A percentile compares a stretch with the other conserved stretches of the same genome.
Conservation (phyloP, 2,329 filamentous ascomycete species). For the Ophiostoma sp. region DNA sequence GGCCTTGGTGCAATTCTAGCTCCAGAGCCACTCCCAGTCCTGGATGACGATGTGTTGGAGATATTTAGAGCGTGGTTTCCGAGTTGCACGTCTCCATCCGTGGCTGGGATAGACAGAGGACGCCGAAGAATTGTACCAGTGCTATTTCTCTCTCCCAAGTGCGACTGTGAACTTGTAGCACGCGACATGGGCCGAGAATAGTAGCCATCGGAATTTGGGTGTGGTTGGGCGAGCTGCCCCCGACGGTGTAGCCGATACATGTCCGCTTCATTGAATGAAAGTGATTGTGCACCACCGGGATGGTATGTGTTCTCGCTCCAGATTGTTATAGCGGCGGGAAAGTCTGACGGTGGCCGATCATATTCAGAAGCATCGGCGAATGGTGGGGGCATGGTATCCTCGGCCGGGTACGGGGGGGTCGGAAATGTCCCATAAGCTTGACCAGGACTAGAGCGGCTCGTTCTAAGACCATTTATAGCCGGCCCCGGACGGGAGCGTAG, state of each 20-base stretch:
- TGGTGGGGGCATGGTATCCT: not conserved
- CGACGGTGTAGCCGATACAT: not conserved
- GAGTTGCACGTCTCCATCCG: not conserved
- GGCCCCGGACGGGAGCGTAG: not conserved
- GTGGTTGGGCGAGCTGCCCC: conserved; percentile 17
- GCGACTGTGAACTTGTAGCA: conserved; percentile 40
- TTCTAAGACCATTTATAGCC: not conserved
- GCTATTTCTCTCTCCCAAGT: conserved; percentile 4
- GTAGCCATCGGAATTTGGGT: conserved; percentile 36
- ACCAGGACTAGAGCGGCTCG: conserved; percentile 1
- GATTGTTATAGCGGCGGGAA: not conserved
- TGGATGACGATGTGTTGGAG: not conserved
- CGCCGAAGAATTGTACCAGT: not conserved
- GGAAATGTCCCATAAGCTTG: not conserved
- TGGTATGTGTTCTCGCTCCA: not conserved
- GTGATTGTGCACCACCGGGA: not conserved
- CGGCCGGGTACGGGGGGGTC: not conserved
- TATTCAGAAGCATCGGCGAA: not conserved
- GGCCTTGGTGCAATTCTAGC: not conserved
- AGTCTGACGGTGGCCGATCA: not conserved
- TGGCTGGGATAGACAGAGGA: not conserved
- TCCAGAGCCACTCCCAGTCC: not conserved
- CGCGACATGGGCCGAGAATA: conserved; percentile 49
- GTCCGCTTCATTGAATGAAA: not conserved
- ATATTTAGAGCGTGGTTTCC: not conserved